phyloP scores from a whole-genome alignment of 73 alveolate species.

The Urostyla sp. region DNA sequence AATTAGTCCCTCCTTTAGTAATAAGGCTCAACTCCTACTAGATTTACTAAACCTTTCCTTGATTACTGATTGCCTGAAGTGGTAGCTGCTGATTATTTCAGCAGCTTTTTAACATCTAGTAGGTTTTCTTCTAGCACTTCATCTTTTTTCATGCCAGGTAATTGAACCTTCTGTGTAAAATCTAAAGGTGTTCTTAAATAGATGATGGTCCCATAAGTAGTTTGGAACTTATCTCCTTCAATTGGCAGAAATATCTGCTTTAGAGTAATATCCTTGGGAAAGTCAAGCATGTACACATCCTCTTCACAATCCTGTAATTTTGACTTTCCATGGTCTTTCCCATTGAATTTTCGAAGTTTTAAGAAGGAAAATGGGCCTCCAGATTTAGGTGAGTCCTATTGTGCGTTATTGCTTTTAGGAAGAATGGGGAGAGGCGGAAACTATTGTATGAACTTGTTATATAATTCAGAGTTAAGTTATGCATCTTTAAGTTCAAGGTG shows the following conservation, averaged over 20 bases:
- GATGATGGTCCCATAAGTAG: conserved; percentile 41
- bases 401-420: conserved; percentile 19
- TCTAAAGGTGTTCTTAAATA: conserved; percentile 28
- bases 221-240: conserved; percentile 10
- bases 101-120: conserved; percentile 34
- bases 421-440: conserved; percentile 49
- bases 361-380: conserved; percentile 52
- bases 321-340: conserved; percentile 41
- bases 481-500: too few species aligned
- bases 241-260: conserved; percentile 23
- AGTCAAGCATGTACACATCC: conserved; percentile 14
- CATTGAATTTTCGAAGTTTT: conserved; percentile 46
- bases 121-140: conserved; percentile 53
- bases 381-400: conserved; percentile 49
- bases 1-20: conserved; percentile 31
- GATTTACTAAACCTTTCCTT: neutral
- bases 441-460: conserved; percentile 17
- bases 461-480: too few species aligned
- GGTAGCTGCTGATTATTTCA: conserved; percentile 29
- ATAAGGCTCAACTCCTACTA: conserved; percentile 35
- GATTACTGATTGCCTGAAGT: neutral
- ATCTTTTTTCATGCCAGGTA: conserved; percentile 48
- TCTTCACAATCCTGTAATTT: conserved; percentile 25
- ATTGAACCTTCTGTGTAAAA: conserved; percentile 1
- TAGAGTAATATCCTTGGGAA: conserved; percentile 30